Conservation (phyloP, 495 filamentous ascomycete genomes). For the Cladorrhinum samala region DNA sequence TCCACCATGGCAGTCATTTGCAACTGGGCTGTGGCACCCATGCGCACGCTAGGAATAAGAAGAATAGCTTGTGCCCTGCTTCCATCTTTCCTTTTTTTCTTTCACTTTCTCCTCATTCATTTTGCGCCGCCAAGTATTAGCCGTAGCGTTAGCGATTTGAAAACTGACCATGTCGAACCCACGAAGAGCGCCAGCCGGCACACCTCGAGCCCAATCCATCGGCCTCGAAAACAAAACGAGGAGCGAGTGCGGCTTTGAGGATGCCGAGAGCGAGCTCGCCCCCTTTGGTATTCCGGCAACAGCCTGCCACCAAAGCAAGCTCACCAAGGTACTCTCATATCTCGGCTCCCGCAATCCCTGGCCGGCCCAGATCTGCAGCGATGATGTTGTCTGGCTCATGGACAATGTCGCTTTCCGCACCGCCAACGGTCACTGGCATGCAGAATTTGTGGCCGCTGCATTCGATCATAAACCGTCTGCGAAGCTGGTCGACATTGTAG, state of each 20-base stretch:
- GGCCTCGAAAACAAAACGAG: slow-evolving; percentile 33
- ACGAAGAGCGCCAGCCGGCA: neutral
- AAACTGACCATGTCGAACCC: slow-evolving; percentile 26
- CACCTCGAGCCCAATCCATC: slow-evolving; percentile 1
- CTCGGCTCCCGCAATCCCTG: slow-evolving; percentile 41
- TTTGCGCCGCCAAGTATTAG: too few species aligned
- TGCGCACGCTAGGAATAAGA: neutral
- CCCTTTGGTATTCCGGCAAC: slow-evolving; percentile 13
- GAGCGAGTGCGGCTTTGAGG: slow-evolving; percentile 35
- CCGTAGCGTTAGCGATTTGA: too few species aligned
- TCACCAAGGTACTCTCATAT: slow-evolving; percentile 38
- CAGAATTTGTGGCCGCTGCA: slow-evolving; percentile 73
- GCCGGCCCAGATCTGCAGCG: slow-evolving; percentile 29
- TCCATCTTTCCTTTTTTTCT: neutral
- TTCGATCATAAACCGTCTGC: slow-evolving; percentile 65
- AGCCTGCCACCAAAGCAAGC: slow-evolving; percentile 18
- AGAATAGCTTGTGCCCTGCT: neutral
- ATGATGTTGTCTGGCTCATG: slow-evolving; percentile 77
- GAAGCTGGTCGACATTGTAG: slow-evolving; percentile 59
- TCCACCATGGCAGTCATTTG: neutral
- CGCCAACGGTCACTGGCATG: slow-evolving; percentile 54
- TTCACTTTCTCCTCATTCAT: neutral
- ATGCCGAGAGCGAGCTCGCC: slow-evolving; percentile 35
- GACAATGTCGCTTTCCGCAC: slow-evolving; percentile 80
- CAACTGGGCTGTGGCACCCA: neutral